Evolutionary conservation across 805 yeast genomes (phyloP), one percentile per base, ranked within the genome.

Genomic region (Nakazawaea molendinolei): DNA sequence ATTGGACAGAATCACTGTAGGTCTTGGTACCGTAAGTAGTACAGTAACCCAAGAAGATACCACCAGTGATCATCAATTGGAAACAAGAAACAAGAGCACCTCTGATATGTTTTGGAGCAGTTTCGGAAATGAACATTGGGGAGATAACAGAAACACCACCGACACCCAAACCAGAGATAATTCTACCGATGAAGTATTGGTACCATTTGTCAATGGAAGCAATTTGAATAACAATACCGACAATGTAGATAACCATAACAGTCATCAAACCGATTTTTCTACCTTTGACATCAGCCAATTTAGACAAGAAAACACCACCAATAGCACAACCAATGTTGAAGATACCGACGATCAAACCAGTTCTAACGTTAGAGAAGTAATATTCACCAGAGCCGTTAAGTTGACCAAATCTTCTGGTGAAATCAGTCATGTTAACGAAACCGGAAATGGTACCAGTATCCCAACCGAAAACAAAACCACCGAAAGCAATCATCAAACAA

Each of bases 371-470:
- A n/a, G 70, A 59, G 33, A 74, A 54, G 31, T 54, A 52, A 44
- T 53, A 49, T 5, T 43, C 50, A 30, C 74, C 76, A 18, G 50
- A 49, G 2, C 47, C 29, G 39, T 57, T 37, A 3, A 36, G 22
- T 34, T 55, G 46, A 44, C 77, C 79, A 43, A 73, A 72, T 43
- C 71, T 55, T 13, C 40, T 38, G 39, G 58, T 50, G 52, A 64
- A 74, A 41, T 71, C 68, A 14, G 57, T 38, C 69, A 73, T 69
- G 47, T 68, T 69, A 23, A 73, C 67, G 44, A 74, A 69, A 38
- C 80, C 80, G 33, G 78, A 73, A 50, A 74, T 67, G 38, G 80
- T 73, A 55, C 80, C 81, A 34, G 79, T 75, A 56, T 75, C 81
- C 61, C 72, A 75, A 33, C 81, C 81, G 47, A 73, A 76, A 28